Evolutionary conservation across 169 alveolate species (phyloP), one percentile per base, ranked within the genome.

Genomic region (Cryptosporidium andersoni): DNA sequence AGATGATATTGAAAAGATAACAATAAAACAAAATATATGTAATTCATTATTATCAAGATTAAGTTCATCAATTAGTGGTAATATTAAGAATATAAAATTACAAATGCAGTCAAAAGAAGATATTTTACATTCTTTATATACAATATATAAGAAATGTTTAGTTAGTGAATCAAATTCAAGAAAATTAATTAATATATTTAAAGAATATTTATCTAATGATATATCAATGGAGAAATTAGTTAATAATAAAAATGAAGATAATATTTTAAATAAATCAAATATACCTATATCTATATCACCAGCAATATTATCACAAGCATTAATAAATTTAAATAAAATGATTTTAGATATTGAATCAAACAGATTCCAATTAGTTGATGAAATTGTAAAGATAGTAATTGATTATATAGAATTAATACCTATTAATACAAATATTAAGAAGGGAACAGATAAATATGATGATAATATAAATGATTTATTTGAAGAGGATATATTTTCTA

Each of bases 261-360:
- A 4, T 47, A 42, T 3, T 8, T n/a, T 25, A 25, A 25, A 25
- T 25, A 25, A 25, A 25, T 25, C 25, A 25, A 25, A 25, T 25
- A 25, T 25, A 25, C 0, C 25, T 25, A 25, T 58, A 37, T 52
- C 68, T 6, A 63, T 45, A 43, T 74, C 55, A 12, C 60, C 85
- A 14, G 60, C 40, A 36, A 43, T 58, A 63, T 48, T 74, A 45
- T 68, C 85, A 6, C 55, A 74, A 34, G 34, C 42, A 5, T 42
- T 74, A 2, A 60, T 60, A 6, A 74, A 74, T 47, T 36, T 74
- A n/a, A 74, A 42, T 34, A 63, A 66, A 0, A 11, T 74, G 25
- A 74, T 55, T 45, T 9, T 74, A 14, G 85, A 74, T 74, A 34
- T 74, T 8, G 85, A 74, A 47, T 51, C 43, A n/a, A 74, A 74